Evolutionary conservation across 2,329 filamentous ascomycete genomes (phyloP), one percentile per base, ranked within the genome.

Genomic region (Blastomyces emzantsi): DNA sequence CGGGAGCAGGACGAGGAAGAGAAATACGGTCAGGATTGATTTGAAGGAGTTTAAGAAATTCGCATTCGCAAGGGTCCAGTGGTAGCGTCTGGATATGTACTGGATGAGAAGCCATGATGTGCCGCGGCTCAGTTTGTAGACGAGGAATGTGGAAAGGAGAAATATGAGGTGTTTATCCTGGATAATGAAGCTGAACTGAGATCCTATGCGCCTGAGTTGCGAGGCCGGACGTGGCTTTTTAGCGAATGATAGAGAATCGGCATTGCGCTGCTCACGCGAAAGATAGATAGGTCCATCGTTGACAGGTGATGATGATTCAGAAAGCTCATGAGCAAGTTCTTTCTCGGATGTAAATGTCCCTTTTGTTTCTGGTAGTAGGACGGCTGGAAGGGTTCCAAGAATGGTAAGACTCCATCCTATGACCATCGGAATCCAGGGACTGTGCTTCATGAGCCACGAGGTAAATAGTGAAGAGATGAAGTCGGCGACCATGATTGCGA

Each of bases 81-180:
- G 67, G 63, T 81, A 82, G 22, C 80, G 74, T 25, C 77, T 79
- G 0, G 79, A 82, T n/a, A 81, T 78, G 67, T 82, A 82, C 64
- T 81, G 78, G 25, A 81, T 73, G 15, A 82, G 69, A 61, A 82
- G 75, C 66, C 75, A 77, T 13, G 78, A 72, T 9, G 78, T 77
- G 60, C 80, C 79, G 28, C 79, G 74, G 60, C 78, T 80, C 3
- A 82, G 71, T 17, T 78, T 74, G 66, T 78, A 80, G 15, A 79
- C 77, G 25, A 82, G 66, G 63, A 81, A 82, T 0, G 78, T 76
- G 17, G 78, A 75, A 6, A 81, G 69, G 1, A 79, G 75, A 36
- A 81, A 69, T 0, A 76, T 71, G 33, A 77, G 71, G 41, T 77
- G 76, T 52, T 73, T 75, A 56, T 74, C 72, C 55, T 77, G 66